These are phyloP conservation scores for Talaromyces adpressus DNA, from an alignment of 495 filamentous ascomycete genomes.

Conservation along the genomic window DNA sequence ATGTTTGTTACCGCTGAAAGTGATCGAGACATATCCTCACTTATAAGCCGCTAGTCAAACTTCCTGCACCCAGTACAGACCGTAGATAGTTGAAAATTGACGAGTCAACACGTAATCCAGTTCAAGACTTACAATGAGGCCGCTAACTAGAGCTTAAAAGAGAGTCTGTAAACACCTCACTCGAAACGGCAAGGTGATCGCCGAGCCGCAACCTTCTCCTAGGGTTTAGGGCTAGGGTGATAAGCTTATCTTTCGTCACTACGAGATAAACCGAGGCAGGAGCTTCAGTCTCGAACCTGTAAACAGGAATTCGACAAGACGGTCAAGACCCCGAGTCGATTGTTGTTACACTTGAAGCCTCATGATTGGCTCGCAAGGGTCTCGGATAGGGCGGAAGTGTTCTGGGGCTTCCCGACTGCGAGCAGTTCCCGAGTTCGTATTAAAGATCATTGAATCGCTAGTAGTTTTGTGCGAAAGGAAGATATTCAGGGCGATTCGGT, in stretches of 20 bases:
- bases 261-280: neutral
- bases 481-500: too few relatives aligned
- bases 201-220: neutral
- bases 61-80: too few relatives aligned
- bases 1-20: too few relatives aligned
- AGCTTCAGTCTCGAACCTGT: neutral
- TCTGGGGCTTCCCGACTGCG: neutral
- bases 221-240: neutral
- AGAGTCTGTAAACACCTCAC: neutral
- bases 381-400: neutral
- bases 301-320: too few relatives aligned
- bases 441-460: too few relatives aligned
- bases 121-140: neutral
- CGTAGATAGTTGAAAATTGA: neutral
- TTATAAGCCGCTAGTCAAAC: too few relatives aligned
- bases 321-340: neutral
- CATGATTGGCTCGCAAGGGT: neutral
- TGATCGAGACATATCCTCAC: too few relatives aligned
- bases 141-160: neutral
- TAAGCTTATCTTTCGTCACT: neutral
- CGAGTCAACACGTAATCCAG: neutral
- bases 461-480: too few relatives aligned
- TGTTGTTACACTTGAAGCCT: neutral
- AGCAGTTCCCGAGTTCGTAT: neutral
- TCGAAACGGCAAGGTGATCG: neutral